Percentiles rank a stretch among this genome's conserved stretches.
phyloP scores from a whole-genome alignment of 257 asterid genomes.

The Pogostemon cablin region DNA sequence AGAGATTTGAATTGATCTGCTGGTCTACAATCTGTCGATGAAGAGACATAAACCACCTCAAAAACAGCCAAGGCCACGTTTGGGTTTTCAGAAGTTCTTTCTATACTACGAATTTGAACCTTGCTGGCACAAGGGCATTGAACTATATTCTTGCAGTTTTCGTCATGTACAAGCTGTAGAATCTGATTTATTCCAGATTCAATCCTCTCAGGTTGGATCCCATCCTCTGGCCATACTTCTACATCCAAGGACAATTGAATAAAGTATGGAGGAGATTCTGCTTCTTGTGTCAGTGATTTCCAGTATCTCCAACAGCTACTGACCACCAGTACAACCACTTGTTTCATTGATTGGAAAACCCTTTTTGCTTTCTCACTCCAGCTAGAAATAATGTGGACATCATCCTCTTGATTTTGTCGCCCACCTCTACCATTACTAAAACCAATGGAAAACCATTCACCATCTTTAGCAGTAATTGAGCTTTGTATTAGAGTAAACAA shows the following conservation, averaged over 20 bases:
- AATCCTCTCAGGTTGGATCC: conserved; percentile 97
- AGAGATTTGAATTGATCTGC: conserved; percentile 74
- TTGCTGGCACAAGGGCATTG: conserved; percentile 82
- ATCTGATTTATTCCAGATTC: conserved; percentile 89
- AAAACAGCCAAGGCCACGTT: conserved; percentile 83
- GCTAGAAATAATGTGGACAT: conserved; percentile 46
- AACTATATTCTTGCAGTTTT: conserved; percentile 65
- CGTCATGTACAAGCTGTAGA: conserved; percentile 71
- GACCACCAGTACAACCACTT: conserved; percentile 45
- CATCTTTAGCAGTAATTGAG: conserved; percentile 97
- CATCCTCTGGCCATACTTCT: conserved; percentile 92
- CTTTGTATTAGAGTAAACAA: conserved; percentile 91
- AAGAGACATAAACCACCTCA: conserved; percentile 88
- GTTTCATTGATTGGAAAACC: conserved; percentile 49
- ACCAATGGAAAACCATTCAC: conserved; percentile 86
- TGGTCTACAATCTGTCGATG: conserved; percentile 58
- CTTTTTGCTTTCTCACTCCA: conserved; percentile 61
- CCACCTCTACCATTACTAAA: conserved; percentile 56
- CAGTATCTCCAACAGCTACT: conserved; percentile 78
- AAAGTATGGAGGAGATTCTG: conserved; percentile 98
- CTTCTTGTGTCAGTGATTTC: conserved; percentile 98
- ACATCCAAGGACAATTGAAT: conserved; percentile 95
- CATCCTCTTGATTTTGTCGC: conserved; percentile 41
- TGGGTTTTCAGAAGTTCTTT: conserved; percentile 63
- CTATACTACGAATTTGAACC: conserved; percentile 94